Base-by-base conservation (phyloP, 2,329 filamentous ascomycete species). In the Curvularia spicifera region DNA sequence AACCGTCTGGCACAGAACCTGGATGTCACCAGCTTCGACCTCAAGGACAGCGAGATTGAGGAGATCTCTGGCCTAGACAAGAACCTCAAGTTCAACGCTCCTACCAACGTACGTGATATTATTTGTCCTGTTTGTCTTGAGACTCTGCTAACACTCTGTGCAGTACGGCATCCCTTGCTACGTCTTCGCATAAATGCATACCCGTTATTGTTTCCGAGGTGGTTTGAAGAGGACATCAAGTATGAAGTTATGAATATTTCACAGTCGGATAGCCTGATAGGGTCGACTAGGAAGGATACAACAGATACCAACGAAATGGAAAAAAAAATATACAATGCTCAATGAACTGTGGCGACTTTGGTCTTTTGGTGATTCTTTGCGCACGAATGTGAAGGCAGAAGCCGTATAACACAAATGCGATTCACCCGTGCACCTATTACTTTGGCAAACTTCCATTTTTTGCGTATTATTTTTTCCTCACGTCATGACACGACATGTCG, bases 141-240 rank as follows among this genome's bases (percentile, higher is more conserved):
- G 13, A 12, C 42, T 28, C 52, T 60, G 55, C 69, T 71, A 59
- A 71, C 40, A 20, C n/a, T 3, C 31, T 13, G 22, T 13, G 20
- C 45, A 76, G 73, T 76, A 75, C 56, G 72, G 73, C 42, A 75
- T 76, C 54, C 72, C 72, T 51, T 68, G 69, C 66, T 76, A 76
- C 61, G 67, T 71, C 57, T 74, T 75, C 53, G 70, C 71, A 37
- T 75, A 71, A 63, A 40, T 47, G 26, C 12, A 28, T 9, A 3
- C 20, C 13, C 9, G n/a, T 26, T 18, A 26, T 18, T 28, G 26
- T 47, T n/a, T 28, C 20, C 10, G 10, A 20, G 18, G 5, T 42
- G n/a, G 28, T 20, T 22, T 46, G 28, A 18, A 22, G n/a, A 8
- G 10, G 5, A n/a, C 33, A 37, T 37, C 33, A n/a, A n/a, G 33